Conservation (phyloP, 1,139 yeast species). For the Yueomyces sp. region DNA sequence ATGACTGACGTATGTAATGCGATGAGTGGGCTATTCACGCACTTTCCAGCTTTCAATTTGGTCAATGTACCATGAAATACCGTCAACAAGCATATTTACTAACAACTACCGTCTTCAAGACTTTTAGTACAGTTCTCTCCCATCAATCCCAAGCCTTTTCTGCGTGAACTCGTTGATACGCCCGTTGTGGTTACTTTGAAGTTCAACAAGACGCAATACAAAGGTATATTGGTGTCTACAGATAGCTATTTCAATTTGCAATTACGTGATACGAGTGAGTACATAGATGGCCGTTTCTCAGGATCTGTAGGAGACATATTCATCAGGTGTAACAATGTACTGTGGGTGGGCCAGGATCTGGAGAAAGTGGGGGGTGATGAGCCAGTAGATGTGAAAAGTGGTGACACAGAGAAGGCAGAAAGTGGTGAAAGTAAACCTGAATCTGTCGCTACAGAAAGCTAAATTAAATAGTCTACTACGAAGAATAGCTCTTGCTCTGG, state of each 20-base stretch:
- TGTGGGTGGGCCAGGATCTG: conserved; percentile 41
- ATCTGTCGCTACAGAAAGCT: no score
- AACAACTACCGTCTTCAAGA: not conserved
- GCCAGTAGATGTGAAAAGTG: no score
- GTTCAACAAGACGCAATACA: conserved; percentile 88
- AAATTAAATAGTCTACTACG: no score
- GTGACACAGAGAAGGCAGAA: no score
- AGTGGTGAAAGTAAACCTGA: no score
- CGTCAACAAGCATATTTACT: not conserved
- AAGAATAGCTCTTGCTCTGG: no score
- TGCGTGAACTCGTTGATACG: conserved; percentile 59
- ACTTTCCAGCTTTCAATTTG: no score
- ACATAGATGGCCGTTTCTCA: conserved; percentile 37
- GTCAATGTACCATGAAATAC: no score
- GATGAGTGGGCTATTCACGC: no score
- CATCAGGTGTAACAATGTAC: conserved; percentile 71
- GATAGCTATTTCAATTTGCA: conserved; percentile 92
- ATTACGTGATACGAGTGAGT: conserved; percentile 57
- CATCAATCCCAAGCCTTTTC: conserved; percentile 81
- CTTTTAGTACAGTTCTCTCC: conserved; percentile 44
- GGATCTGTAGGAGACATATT: conserved; percentile 71
- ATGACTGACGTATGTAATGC: no score
- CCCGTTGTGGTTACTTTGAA: conserved; percentile 76
- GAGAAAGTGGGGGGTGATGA: conserved; percentile 1
- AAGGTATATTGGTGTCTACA: conserved; percentile 65